A percentile compares a stretch with the other conserved stretches of the same genome.
phyloP scores from a whole-genome alignment of 169 alveolate species.

The Theileria equi region DNA sequence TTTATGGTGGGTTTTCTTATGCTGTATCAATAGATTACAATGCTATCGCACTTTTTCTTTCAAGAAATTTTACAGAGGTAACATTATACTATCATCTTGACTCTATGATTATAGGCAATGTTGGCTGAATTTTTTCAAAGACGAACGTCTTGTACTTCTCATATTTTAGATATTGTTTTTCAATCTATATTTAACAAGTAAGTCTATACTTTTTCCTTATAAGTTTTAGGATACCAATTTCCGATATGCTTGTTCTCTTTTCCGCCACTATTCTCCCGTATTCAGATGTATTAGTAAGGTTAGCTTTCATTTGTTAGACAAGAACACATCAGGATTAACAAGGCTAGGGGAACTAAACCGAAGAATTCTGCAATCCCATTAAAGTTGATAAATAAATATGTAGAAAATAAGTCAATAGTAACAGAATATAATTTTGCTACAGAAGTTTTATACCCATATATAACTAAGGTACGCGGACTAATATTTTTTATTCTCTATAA shows the following conservation, averaged over 20 bases:
- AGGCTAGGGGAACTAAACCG: conserved; percentile 11
- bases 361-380: conserved; percentile 42
- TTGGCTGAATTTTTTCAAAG: conserved; percentile 44
- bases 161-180: conserved; percentile 38
- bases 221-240: conserved; percentile 1
- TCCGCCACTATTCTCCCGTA: conserved; percentile 24
- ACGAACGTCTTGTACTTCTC: conserved; percentile 17
- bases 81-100: not conserved
- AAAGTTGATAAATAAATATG: conserved; percentile 36
- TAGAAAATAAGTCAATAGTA: conserved; percentile 44
- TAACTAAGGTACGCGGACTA: not conserved
- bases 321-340: conserved; percentile 23
- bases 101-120: conserved; percentile 3
- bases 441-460: conserved; percentile 21
- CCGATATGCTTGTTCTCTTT: conserved; percentile 9
- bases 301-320: not conserved
- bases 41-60: conserved; percentile 27
- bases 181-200: conserved; percentile 35
- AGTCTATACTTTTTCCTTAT: not conserved
- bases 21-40: conserved; percentile 36
- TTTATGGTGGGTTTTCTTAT: conserved; percentile 56
- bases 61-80: conserved; percentile 29
- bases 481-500: not conserved
- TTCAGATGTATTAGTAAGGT: conserved; percentile 15
- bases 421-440: conserved; percentile 43